These are phyloP conservation scores for Bipolaris victoriae DNA, from an alignment of 2,329 filamentous ascomycete species.

Conservation along the genomic window DNA sequence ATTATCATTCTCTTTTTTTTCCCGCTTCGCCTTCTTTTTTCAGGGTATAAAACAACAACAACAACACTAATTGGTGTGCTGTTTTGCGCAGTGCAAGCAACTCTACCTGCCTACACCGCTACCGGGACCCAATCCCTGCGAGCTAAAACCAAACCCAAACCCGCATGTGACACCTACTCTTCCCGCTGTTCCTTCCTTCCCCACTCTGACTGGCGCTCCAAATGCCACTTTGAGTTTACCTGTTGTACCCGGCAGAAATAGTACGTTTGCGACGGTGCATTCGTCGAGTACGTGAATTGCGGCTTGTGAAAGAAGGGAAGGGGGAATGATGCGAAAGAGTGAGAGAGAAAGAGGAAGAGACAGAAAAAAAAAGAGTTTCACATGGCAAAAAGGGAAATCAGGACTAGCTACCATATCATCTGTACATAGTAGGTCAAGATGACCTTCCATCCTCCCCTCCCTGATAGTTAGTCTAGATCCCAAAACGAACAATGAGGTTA, in stretches of 20 bases:
- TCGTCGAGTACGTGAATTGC: not conserved
- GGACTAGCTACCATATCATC: not conserved
- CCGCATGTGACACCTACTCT: slow-evolving; percentile 9
- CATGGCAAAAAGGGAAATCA: not conserved
- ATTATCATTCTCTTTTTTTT: not conserved
- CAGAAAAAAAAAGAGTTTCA: not conserved
- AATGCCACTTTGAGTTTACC: slow-evolving; percentile 12
- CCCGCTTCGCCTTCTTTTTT: not conserved
- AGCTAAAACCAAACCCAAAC: slow-evolving; percentile 25
- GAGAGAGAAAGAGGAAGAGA: not conserved
- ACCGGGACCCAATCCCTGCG: slow-evolving; percentile 38
- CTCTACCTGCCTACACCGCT: slow-evolving; percentile 33
- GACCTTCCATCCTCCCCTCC: not conserved
- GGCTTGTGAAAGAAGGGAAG: not conserved
- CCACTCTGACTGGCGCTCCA: slow-evolving; percentile 7
- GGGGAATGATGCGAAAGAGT: not conserved
- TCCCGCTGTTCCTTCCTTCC: not conserved
- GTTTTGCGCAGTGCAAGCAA: slow-evolving; percentile 27
- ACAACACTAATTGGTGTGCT: not conserved
- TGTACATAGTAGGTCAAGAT: not conserved
- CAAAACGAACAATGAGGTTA: not conserved
- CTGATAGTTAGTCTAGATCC: not conserved
- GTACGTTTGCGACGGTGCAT: slow-evolving; percentile 5
- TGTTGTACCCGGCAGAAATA: slow-evolving; percentile 4
- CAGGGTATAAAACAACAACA: not conserved